Evolutionary conservation across 768 basidiomycete species (phyloP).

Genomic region (Serendipita indica): DNA sequence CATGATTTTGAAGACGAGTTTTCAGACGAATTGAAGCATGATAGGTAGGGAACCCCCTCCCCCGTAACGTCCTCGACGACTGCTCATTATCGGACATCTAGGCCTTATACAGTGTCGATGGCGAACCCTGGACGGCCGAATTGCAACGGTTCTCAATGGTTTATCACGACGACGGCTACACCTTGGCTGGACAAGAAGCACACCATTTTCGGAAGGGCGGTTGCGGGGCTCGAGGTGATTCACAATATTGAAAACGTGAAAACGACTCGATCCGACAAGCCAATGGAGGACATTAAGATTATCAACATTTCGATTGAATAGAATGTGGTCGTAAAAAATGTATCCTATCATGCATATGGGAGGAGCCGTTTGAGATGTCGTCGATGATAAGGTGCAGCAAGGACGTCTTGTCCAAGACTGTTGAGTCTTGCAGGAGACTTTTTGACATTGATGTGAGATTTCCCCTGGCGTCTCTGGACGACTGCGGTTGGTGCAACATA

Average conservation of each 20-base stretch:
- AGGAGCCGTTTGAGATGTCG: conserved; percentile 3
- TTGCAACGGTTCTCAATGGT: conserved; percentile 96
- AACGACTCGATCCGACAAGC: conserved; percentile 71
- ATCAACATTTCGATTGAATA: conserved; percentile 31
- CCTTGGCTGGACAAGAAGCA: conserved; percentile 89
- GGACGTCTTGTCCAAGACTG: background rate
- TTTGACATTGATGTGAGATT: background rate
- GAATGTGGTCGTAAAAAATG: background rate
- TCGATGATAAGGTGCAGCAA: background rate
- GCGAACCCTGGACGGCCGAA: conserved; percentile 68
- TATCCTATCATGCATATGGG: background rate
- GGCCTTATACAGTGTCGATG: conserved; percentile 93
- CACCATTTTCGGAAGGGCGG: conserved; percentile 83
- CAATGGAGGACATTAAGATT: conserved; percentile 89
- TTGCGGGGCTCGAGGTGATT: conserved; percentile 77
- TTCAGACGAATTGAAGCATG: conserved; percentile 73
- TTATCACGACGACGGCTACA: conserved; percentile 89
- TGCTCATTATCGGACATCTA: conserved; percentile 20
- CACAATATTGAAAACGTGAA: conserved; percentile 87
- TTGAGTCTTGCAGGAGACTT: background rate
- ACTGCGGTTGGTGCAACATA: background rate
- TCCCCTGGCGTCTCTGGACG: background rate
- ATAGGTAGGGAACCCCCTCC: too few species aligned
- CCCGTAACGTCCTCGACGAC: conserved; percentile 7
- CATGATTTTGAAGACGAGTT: conserved; percentile 89